Base-by-base conservation (phyloP, 1,284 basidiomycete genomes). In the Bjerkandera adusta region DNA sequence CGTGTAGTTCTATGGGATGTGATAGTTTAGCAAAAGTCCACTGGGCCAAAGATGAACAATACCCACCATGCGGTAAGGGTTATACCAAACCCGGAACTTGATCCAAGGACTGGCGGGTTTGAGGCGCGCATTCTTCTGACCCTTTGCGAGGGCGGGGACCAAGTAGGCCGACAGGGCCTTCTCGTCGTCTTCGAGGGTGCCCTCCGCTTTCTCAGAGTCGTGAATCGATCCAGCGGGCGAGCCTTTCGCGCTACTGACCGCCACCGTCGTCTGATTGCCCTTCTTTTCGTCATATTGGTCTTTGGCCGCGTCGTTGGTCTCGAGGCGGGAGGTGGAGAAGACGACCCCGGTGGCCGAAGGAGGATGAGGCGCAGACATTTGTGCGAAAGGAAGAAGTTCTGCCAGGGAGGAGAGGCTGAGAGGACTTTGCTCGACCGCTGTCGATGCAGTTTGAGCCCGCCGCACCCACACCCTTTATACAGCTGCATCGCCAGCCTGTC, bases 121-220 rank as follows among this genome's bases (percentile, higher is more conserved):
- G 29, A 44, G 32, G 6, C 34, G 45, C 5, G 49, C 45, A 29
- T 46, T 51, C 45, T 51, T 51, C 38, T 42, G 45, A 6, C 49
- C 49, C 36, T 51, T 51, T 41, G 43, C 45, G 24, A 51, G 49
- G 7, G 45, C 46, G 16, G 50, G 50, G 16, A 51, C 50, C 36
- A 51, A 34, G 36, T 51, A 51, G 10, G 26, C 29, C 1, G 50
- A 45, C 12, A 51, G 41, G 7, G 27, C 25, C 34, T 43, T 47
- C 33, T 51, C 49, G 21, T 51, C 41, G 38, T 35, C 37, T 16
- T 43, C 49, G n/a, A 47, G 21, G 26, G 39, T 35, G 33, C 36
- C 25, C 21, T 51, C 45, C 8, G 38, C 45, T 42, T 41, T 51
- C 45, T 51, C 49, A 12, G 29, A 41, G 26, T 47, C 49, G 30